Evolutionary conservation across 495 filamentous ascomycete species (phyloP).

Genomic region (Barbatosphaeria neglecta): DNA sequence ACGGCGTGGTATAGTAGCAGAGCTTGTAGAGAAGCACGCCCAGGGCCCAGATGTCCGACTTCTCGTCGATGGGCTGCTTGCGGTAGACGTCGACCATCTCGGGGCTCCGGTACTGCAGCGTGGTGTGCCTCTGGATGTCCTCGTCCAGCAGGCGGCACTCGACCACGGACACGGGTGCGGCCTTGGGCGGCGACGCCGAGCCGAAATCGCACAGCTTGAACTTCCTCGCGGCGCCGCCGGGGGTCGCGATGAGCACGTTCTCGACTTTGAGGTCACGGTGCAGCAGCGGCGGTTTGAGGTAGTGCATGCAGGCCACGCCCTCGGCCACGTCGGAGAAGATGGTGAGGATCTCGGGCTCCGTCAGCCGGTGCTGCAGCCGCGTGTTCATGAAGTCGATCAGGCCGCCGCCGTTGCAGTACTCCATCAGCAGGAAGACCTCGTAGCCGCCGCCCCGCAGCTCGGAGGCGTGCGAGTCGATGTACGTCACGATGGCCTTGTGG

Average conservation of each 20-base stretch:
- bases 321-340: conserved; percentile 94
- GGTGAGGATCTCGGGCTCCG: conserved; percentile 91
- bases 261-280: conserved; percentile 97
- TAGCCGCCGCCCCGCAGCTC: conserved; percentile 87
- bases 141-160: conserved; percentile 91
- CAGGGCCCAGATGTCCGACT: conserved; percentile 96
- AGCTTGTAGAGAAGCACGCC: conserved; percentile 95
- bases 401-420: conserved; percentile 75
- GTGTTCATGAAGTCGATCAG: conserved; percentile 99
- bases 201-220: conserved; percentile 99
- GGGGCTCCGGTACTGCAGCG: conserved; percentile 91
- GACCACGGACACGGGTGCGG: conserved; percentile 69
- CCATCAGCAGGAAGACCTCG: conserved; percentile 97
- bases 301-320: conserved; percentile 98
- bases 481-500: conserved; percentile 89
- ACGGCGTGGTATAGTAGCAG: conserved; percentile 98
- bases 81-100: conserved; percentile 98
- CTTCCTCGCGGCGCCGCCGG: conserved; percentile 40
- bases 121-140: conserved; percentile 94
- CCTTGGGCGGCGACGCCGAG: conserved; percentile 71
- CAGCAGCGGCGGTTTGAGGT: conserved; percentile 84
- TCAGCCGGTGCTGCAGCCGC: conserved; percentile 86
- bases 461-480: conserved; percentile 95
- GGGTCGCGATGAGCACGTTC: conserved; percentile 81
- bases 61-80: conserved; percentile 95